A percentile compares a stretch with the other conserved stretches of the same genome.
phyloP scores from a whole-genome alignment of 1,139 yeast species.

The Pichia sp. region DNA sequence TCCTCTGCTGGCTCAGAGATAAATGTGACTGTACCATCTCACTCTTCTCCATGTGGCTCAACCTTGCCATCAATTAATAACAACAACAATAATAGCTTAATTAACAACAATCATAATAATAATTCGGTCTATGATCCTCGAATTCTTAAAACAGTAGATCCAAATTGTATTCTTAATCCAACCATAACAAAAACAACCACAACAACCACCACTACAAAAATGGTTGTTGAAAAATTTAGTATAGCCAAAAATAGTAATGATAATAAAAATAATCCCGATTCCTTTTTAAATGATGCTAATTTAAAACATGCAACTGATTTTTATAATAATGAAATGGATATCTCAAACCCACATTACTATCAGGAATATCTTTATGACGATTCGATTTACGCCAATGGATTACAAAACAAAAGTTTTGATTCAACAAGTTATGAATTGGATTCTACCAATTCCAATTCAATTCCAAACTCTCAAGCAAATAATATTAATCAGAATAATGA shows the following conservation, averaged over 20 bases:
- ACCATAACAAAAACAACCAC: background rate
- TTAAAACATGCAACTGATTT: background rate
- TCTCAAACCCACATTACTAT: conserved; percentile 2
- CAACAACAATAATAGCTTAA: too few relatives aligned
- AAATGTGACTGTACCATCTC: too few relatives aligned
- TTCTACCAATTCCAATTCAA: too few relatives aligned
- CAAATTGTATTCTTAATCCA: background rate
- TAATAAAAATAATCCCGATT: background rate
- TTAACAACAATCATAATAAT: too few relatives aligned
- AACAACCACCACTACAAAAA: background rate
- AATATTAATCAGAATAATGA: conserved; percentile 4
- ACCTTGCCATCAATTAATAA: too few relatives aligned
- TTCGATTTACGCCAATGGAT: background rate
- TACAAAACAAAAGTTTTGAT: conserved; percentile 8
- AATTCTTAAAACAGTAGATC: conserved; percentile 2
- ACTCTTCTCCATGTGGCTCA: too few relatives aligned
- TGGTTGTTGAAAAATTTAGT: too few relatives aligned
- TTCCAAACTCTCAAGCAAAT: conserved; percentile 1
- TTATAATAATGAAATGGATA: background rate
- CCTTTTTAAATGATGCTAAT: background rate
- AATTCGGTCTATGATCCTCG: too few relatives aligned
- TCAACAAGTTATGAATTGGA: conserved; percentile 13
- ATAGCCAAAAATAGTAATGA: background rate
- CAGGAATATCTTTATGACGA: conserved; percentile 8
- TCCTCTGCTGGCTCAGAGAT: too few relatives aligned